Conservation (phyloP, 2,329 filamentous ascomycete species). For the Aspergillus sp. region DNA sequence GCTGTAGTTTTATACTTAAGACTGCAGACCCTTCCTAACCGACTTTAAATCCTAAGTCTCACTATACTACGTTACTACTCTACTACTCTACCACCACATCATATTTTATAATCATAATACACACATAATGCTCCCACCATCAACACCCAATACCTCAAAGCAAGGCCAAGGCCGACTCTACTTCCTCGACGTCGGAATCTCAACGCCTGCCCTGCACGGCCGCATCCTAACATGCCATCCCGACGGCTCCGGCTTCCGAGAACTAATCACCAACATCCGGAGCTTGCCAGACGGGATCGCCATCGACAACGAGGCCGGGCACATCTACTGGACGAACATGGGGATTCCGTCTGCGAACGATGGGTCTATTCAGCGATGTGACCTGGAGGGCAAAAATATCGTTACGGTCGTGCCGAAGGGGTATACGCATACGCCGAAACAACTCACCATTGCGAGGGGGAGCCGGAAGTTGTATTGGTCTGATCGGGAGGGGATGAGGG, state of each 20-base stretch:
- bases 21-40: not conserved
- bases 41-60: too few relatives aligned
- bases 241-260: not conserved
- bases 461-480: not conserved
- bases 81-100: too few relatives aligned
- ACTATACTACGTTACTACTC: not conserved
- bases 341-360: not conserved
- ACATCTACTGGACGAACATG: not conserved
- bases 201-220: not conserved
- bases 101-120: not conserved
- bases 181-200: not conserved
- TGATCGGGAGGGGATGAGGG: not conserved
- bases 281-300: not conserved
- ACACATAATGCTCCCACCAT: not conserved
- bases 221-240: not conserved
- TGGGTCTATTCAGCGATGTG: not conserved
- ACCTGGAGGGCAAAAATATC: not conserved
- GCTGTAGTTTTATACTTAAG: not conserved
- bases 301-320: not conserved
- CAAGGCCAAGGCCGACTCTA: not conserved
- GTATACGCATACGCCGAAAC: not conserved
- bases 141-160: not conserved
- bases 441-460: not conserved
- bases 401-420: not conserved
- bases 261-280: not conserved